Evolutionary conservation across 1,139 yeast genomes (phyloP).

Genomic region (Hansenula lynferdii): DNA sequence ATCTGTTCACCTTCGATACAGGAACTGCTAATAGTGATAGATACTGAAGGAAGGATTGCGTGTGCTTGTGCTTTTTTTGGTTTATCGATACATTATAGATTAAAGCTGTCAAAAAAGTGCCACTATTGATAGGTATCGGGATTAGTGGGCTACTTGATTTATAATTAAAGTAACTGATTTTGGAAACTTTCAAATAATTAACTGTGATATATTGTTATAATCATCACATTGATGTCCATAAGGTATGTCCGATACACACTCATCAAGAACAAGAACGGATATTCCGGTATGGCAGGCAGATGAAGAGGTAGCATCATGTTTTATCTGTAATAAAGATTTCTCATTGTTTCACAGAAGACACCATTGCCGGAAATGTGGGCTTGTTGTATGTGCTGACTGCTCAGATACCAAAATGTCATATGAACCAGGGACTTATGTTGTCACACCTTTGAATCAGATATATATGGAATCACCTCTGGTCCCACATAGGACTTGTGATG

Average conservation of each 20-base stretch:
- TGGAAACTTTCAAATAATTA: too few species aligned
- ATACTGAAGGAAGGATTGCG: too few species aligned
- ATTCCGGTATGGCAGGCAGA: conserved; percentile 74
- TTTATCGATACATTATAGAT: too few species aligned
- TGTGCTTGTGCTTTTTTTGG: too few species aligned
- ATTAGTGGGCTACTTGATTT: too few species aligned
- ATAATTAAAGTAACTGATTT: too few species aligned
- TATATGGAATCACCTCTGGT: conserved; percentile 44
- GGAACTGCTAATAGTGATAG: too few species aligned
- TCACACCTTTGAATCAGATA: conserved; percentile 33
- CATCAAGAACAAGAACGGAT: neutral
- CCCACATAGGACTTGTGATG: conserved; percentile 66
- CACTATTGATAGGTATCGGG: too few species aligned
- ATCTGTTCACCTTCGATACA: too few species aligned
- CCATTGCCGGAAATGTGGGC: conserved; percentile 83
- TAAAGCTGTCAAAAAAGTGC: too few species aligned
- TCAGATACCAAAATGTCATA: conserved; percentile 43
- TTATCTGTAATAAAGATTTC: conserved; percentile 53
- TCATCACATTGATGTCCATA: too few species aligned
- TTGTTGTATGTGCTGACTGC: conserved; percentile 67
- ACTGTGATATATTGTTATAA: too few species aligned
- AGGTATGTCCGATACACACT: conserved; percentile 1
- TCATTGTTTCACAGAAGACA: conserved; percentile 75
- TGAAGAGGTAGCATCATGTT: conserved; percentile 52
- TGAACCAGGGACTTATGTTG: conserved; percentile 36